Base-by-base conservation (phyloP, 2,329 filamentous ascomycete genomes). In the Talaromyces sp. region DNA sequence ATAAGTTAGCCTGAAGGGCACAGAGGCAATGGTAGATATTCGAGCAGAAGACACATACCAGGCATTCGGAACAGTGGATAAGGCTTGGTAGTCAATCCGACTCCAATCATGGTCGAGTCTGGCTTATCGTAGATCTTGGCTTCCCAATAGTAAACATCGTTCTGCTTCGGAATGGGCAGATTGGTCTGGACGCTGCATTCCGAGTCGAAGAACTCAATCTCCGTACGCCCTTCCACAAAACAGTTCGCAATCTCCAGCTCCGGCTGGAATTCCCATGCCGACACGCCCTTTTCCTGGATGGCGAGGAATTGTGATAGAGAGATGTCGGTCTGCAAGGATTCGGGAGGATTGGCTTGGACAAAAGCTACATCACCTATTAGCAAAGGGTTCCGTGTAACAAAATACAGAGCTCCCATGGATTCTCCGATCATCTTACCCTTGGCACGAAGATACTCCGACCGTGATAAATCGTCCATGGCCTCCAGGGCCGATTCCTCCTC, bases 111-210 rank as follows among this genome's bases (percentile, higher is more conserved):
- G 0, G 91, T 96, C 54, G 79, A 85, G 58, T 97, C 94, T 3
- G 94, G 91, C 76, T 97, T 97, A 57, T 99, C 94, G 75, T 95
- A 99, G 48, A 99, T 88, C 79, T 99, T 99, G 51, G 92, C 90
- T 74, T 99, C 94, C 94, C 94, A 99, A 75, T 99, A 99, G 74
- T 99, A 99, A 10, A 97, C 93, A 68, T 99, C 94, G 69, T 99
- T 99, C 70, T 99, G 94, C 70, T 99, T 99, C 13, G 94, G 94
- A 7, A 99, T 91, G 0, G 94, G 94, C 36, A 99, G 76, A 67
- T 99, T 99, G 79, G 89, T 95, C 79, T 96, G 91, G 57, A 97
- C 94, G 64, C 92, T 96, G 77, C 93, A 97, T 71, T 96, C 94
- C 2, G 91, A 94, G 74, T 99, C 94, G 69, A 96, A 99, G 77